Evolutionary conservation across 2,329 filamentous ascomycete genomes (phyloP).

Genomic region (Fusarium sp.): DNA sequence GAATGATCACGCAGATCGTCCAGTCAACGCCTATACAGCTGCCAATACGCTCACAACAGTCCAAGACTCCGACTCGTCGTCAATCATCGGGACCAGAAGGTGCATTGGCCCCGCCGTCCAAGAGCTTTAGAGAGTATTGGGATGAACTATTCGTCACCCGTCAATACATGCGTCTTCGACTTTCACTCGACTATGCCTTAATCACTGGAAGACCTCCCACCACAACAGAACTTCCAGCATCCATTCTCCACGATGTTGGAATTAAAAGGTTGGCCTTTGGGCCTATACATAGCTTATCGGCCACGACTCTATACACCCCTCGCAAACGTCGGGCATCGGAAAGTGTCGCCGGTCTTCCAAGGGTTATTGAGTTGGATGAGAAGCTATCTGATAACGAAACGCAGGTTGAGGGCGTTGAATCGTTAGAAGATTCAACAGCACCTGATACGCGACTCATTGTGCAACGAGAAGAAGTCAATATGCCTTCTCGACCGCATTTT

Average conservation of each 20-base stretch:
- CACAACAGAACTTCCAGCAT: background rate
- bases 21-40: conserved; percentile 19
- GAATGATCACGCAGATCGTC: conserved; percentile 25
- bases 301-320: background rate
- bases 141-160: conserved; percentile 19
- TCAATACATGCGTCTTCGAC: conserved; percentile 15
- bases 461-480: background rate
- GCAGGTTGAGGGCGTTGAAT: accelerated
- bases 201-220: conserved; percentile 11
- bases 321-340: conserved; percentile 16
- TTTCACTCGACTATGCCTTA: conserved; percentile 16
- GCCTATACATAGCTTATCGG: background rate
- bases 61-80: background rate
- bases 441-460: background rate
- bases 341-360: background rate
- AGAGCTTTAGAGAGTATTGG: background rate
- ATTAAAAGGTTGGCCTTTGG: background rate
- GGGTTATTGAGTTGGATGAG: conserved; percentile 4
- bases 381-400: background rate
- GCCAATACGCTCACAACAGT: background rate
- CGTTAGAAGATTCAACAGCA: accelerated
- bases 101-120: accelerated
- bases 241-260: background rate
- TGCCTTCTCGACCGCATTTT: background rate
- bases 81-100: background rate